These are phyloP conservation scores for Cladophialophora carrionii DNA, from an alignment of 2,329 filamentous ascomycete genomes.

Conservation along the genomic window DNA sequence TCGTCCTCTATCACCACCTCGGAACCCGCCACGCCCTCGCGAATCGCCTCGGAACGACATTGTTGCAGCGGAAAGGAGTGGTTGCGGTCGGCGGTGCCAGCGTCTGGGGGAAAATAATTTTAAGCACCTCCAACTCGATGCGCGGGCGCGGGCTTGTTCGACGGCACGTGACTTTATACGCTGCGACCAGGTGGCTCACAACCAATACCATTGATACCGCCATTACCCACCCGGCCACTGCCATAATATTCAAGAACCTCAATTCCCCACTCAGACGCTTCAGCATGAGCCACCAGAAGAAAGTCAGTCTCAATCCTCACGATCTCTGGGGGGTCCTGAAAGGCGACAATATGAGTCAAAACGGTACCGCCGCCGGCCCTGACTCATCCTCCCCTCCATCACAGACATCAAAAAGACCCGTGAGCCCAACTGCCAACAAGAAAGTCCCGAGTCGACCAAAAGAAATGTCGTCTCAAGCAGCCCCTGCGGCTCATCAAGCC, in stretches of 20 bases:
- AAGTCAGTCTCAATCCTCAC: constrained; percentile 37
- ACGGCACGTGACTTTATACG: constrained; percentile 26
- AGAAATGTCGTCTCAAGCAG: constrained; percentile 40
- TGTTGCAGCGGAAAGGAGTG: constrained; percentile 38
- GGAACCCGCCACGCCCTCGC: constrained; percentile 55
- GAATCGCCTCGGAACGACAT: constrained; percentile 69
- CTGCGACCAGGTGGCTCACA: neutral
- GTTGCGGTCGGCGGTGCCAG: constrained; percentile 18
- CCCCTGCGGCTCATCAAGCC: constrained; percentile 40
- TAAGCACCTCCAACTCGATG: constrained; percentile 20
- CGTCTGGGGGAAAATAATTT: constrained; percentile 29
- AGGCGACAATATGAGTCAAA: constrained; percentile 32
- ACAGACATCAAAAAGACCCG: constrained; percentile 37
- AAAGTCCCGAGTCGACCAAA: constrained; percentile 36
- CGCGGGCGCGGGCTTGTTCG: constrained; percentile 16
- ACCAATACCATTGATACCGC: neutral
- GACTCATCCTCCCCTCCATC: constrained; percentile 38
- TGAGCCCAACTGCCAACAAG: constrained; percentile 44
- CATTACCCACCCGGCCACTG: constrained; percentile 5
- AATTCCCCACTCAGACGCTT: constrained; percentile 23
- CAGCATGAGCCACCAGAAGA: constrained; percentile 37
- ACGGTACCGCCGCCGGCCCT: constrained; percentile 24
- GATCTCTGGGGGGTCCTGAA: constrained; percentile 38
- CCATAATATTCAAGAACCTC: constrained; percentile 25
- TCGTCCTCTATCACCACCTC: constrained; percentile 59